These are phyloP conservation scores for Penicillium rolfsii DNA, from an alignment of 2,329 filamentous ascomycete species.

Conservation along the genomic window DNA sequence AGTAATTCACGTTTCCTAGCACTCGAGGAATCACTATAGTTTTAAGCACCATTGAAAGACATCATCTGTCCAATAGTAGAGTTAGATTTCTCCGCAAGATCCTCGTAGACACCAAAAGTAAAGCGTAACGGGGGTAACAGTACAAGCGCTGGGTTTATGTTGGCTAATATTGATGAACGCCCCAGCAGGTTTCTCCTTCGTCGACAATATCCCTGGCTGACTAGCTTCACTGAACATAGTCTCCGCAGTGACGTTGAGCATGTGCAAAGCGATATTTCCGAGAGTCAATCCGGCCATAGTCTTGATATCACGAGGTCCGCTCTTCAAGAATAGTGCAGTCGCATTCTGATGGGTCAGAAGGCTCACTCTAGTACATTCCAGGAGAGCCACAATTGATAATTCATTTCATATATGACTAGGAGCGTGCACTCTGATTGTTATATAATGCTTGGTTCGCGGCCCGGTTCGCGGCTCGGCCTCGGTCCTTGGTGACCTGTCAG, in stretches of 20 bases:
- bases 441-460: background rate
- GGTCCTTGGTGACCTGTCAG: background rate
- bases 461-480: background rate
- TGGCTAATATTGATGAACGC: conserved; percentile 17
- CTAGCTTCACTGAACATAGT: background rate
- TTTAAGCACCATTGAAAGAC: conserved; percentile 17
- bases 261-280: conserved; percentile 13
- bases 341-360: conserved; percentile 8
- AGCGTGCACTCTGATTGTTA: background rate
- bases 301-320: conserved; percentile 14
- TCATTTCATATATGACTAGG: background rate
- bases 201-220: background rate
- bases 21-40: conserved; percentile 12
- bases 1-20: conserved; percentile 14
- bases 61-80: conserved; percentile 21
- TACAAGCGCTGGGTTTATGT: conserved; percentile 16
- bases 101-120: conserved; percentile 19
- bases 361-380: background rate
- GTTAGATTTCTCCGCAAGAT: conserved; percentile 18
- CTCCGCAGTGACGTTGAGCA: conserved; percentile 3
- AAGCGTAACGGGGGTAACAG: conserved; percentile 12
- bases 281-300: conserved; percentile 17
- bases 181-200: conserved; percentile 1
- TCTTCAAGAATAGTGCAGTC: conserved; percentile 8
- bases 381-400: background rate